Evolutionary conservation across 108 stramenopile genomes (phyloP).

Genomic region (Asterionellopsis glacialis): DNA sequence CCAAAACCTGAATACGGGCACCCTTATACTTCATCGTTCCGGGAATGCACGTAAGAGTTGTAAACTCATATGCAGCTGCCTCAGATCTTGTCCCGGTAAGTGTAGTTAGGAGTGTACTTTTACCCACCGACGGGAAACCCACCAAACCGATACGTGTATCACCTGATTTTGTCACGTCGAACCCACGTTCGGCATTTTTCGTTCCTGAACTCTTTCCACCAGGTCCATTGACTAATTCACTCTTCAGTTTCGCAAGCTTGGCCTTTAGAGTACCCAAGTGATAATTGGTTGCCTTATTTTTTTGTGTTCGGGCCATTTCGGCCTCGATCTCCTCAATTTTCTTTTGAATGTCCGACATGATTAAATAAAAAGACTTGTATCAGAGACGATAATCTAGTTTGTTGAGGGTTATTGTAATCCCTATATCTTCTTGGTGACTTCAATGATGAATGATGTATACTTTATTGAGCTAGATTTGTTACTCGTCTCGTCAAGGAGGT

Average conservation of each 20-base stretch:
- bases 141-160: constrained; percentile 96
- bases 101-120: constrained; percentile 91
- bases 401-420: too few relatives aligned
- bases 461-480: too few relatives aligned
- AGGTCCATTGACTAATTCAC: constrained; percentile 74
- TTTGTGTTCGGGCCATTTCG: constrained; percentile 93
- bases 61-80: constrained; percentile 98
- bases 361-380: not conserved
- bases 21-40: constrained; percentile 98
- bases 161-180: constrained; percentile 95
- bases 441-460: too few relatives aligned
- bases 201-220: constrained; percentile 84
- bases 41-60: constrained; percentile 97
- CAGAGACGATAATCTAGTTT: too few relatives aligned
- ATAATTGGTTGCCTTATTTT: constrained; percentile 58
- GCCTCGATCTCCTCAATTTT: constrained; percentile 83
- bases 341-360: constrained; percentile 4
- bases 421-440: too few relatives aligned
- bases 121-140: constrained; percentile 99
- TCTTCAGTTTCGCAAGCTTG: constrained; percentile 95
- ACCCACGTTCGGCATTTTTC: constrained; percentile 93
- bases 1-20: constrained; percentile 97
- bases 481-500: too few relatives aligned
- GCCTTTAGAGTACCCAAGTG: constrained; percentile 95
- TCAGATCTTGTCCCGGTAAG: constrained; percentile 93